Evolutionary conservation across 2,329 filamentous ascomycete genomes (phyloP), one percentile per base, ranked within the genome.

Genomic region (Madurella fahalii): DNA sequence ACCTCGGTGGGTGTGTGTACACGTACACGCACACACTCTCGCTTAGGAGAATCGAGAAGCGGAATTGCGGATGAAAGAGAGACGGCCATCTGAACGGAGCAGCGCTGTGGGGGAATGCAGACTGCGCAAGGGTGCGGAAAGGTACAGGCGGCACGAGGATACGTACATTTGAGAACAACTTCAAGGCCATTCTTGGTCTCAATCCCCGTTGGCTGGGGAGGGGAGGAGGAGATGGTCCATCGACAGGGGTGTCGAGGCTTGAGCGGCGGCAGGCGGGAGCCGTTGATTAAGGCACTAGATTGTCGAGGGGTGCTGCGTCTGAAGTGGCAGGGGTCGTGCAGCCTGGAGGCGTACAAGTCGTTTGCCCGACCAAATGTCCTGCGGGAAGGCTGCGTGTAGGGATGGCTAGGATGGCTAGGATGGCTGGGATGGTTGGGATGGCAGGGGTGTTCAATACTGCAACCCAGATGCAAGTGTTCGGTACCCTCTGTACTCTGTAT

Each of bases 101-200:
- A 31, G 42, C 43, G 41, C 30, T 25, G 16, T 30, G 48, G 37
- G 37, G 49, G 40, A 15, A 40, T 8, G 47, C 18, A 50, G 39
- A 30, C n/a, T 25, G 25, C 25, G 25, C 47, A 52, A 25, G 54
- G 56, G 32, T 39, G 32, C 45, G 54, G 43, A 54, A 58, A 52
- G 48, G 52, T 53, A 53, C 53, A 52, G 50, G 58, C 56, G 56
- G 60, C 58, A 60, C 52, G 52, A 51, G 34, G 57, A 53, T 58
- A 61, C 57, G 53, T 59, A 59, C 53, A 25, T 25, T 25, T 4
- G 4, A 25, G 25, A 4, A 25, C 25, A 25, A 25, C 25, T 25
- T 39, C 37, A n/a, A 25, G 39, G 34, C 52, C 42, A 42, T 56
- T 41, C 42, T 54, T 55, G 52, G 54, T 43, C 50, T 11, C 16